Evolutionary conservation across 1,284 basidiomycete species (phyloP).

Genomic region (Melampsora larici-populina): DNA sequence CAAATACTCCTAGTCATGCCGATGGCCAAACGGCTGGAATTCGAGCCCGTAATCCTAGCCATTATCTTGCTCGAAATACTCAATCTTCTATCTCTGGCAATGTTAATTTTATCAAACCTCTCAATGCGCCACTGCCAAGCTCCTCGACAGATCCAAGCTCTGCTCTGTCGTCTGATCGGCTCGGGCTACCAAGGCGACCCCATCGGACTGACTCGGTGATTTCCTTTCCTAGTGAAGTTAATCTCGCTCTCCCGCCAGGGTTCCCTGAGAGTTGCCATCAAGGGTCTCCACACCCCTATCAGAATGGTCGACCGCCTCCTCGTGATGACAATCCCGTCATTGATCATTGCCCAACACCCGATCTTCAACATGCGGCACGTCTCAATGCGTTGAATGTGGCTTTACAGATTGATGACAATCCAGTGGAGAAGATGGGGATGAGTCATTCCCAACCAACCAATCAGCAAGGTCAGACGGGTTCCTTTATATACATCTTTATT

Average conservation of each 20-base stretch:
- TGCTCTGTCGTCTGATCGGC: neutral
- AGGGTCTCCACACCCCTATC: neutral
- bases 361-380: neutral
- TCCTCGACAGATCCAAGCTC: neutral
- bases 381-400: neutral
- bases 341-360: neutral
- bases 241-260: neutral
- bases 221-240: neutral
- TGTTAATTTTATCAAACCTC: neutral
- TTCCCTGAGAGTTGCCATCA: neutral
- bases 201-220: neutral
- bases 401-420: constrained; percentile 3
- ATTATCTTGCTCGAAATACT: neutral
- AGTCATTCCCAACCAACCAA: too few species aligned
- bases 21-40: neutral
- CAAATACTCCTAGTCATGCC: neutral
- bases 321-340: neutral
- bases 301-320: neutral
- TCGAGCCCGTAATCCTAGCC: neutral
- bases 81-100: neutral
- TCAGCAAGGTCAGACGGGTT: too few species aligned
- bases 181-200: neutral
- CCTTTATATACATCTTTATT: too few species aligned
- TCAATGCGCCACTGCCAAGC: neutral
- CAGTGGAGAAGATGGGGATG: neutral